phyloP scores from a whole-genome alignment of 2,329 filamentous ascomycete genomes.

The Neonectria punicea region DNA sequence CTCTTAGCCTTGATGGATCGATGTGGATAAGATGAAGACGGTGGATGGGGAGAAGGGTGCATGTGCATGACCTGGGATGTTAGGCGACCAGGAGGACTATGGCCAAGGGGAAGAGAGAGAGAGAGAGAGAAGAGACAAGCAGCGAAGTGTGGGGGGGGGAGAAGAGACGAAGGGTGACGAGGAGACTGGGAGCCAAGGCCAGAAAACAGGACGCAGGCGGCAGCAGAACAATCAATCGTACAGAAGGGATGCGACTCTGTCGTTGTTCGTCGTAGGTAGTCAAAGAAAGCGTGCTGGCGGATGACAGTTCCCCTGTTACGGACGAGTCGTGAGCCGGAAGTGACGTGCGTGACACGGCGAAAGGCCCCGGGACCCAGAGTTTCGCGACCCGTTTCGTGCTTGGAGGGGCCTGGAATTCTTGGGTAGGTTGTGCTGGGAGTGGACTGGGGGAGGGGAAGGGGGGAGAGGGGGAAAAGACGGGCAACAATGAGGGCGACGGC shows the following conservation, averaged over 20 bases:
- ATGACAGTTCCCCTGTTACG: conserved; percentile 12
- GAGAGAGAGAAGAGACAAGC: background rate
- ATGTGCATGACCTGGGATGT: conserved; percentile 36
- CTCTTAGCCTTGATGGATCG: conserved; percentile 24
- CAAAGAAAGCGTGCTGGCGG: background rate
- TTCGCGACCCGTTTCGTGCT: conserved; percentile 23
- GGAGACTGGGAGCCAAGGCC: conserved; percentile 1
- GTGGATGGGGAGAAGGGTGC: conserved; percentile 37
- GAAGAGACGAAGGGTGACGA: background rate
- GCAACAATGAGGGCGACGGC: background rate
- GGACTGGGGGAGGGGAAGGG: conserved; percentile 17
- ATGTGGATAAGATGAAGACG: conserved; percentile 35
- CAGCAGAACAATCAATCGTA: background rate
- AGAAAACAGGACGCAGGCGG: conserved; percentile 5
- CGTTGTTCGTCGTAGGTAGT: background rate
- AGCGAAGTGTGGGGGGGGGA: conserved; percentile 5
- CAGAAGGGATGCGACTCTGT: background rate
- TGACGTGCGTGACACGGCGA: conserved; percentile 27
- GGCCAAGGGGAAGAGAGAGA: background rate
- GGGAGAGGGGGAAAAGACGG: conserved; percentile 1
- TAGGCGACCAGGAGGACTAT: conserved; percentile 21
- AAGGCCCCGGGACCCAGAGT: conserved; percentile 13
- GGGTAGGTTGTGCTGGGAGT: conserved; percentile 19
- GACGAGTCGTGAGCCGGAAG: conserved; percentile 26
- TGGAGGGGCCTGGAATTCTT: conserved; percentile 5